A percentile compares a stretch with the other conserved stretches of the same genome.
These are phyloP conservation scores for Oxytropis ochrocephala DNA, from an alignment of 306 rosid genomes.

Conservation along the genomic window DNA sequence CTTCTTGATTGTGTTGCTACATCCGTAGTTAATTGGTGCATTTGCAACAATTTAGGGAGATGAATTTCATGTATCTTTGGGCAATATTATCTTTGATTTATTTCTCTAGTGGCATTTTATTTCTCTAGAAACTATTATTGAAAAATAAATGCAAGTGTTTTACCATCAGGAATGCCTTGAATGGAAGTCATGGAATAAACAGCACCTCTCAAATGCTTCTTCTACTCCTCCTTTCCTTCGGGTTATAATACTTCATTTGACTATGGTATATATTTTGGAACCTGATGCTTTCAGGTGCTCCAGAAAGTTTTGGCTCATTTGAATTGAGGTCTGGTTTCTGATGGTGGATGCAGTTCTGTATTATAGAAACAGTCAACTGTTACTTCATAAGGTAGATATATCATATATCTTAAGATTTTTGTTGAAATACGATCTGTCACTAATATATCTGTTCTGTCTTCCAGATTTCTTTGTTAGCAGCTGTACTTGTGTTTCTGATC, in stretches of 20 bases:
- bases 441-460: conserved; percentile 29
- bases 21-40: background rate
- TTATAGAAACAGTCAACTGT: conserved; percentile 8
- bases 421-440: conserved; percentile 7
- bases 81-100: background rate
- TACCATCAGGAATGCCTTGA: background rate
- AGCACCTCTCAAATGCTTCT: background rate
- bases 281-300: conserved; percentile 23
- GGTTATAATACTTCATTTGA: conserved; percentile 2
- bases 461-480: conserved; percentile 18
- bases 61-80: conserved; percentile 14
- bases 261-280: background rate
- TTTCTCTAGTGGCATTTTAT: background rate
- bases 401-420: conserved; percentile 27
- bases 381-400: conserved; percentile 31
- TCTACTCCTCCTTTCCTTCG: background rate
- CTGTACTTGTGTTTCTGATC: conserved; percentile 31
- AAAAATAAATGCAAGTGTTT: background rate
- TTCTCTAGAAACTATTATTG: background rate
- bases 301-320: conserved; percentile 4
- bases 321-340: conserved; percentile 16
- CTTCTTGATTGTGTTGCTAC: background rate
- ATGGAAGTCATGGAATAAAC: background rate
- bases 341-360: conserved; percentile 27
- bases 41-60: background rate